phyloP scores from a whole-genome alignment of 1,139 yeast species.

The Candida gigantensis region DNA sequence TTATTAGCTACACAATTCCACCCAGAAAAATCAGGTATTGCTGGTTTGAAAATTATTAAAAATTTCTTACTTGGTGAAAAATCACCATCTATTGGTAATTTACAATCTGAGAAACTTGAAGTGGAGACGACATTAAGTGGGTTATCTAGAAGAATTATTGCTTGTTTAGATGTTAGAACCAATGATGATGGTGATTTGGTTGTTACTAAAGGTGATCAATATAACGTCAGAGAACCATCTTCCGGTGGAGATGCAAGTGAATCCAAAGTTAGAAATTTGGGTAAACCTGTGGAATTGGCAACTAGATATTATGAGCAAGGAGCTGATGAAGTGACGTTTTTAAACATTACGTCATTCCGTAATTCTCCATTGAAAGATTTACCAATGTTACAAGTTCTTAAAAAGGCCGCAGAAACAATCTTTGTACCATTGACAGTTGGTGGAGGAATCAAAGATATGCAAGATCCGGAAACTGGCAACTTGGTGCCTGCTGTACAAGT shows the following conservation, averaged over 20 bases:
- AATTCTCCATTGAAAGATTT: constrained; percentile 88
- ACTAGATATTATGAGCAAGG: constrained; percentile 88
- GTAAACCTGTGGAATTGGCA: constrained; percentile 94
- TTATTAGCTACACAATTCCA: constrained; percentile 96
- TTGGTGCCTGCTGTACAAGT: constrained; percentile 81
- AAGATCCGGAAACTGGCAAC: constrained; percentile 75
- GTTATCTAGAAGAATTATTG: constrained; percentile 85
- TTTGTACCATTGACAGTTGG: constrained; percentile 98
- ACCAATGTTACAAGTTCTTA: constrained; percentile 91
- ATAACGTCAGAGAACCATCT: constrained; percentile 85
- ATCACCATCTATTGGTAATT: constrained; percentile 23
- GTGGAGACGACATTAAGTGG: constrained; percentile 63
- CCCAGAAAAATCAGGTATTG: constrained; percentile 93
- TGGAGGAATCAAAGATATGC: constrained; percentile 91
- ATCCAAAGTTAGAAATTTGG: constrained; percentile 76
- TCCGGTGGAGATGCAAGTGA: constrained; percentile 43
- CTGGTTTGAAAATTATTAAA: constrained; percentile 76
- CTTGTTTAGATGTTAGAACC: constrained; percentile 94
- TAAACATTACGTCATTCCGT: constrained; percentile 92
- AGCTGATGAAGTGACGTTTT: constrained; percentile 93
- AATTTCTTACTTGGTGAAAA: constrained; percentile 64
- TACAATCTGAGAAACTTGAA: constrained; percentile 19
- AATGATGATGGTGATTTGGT: constrained; percentile 94
- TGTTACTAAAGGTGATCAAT: constrained; percentile 97
- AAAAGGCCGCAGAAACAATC: constrained; percentile 79